phyloP scores from a whole-genome alignment of 108 stramenopile species.

The Skeletonema costatum region DNA sequence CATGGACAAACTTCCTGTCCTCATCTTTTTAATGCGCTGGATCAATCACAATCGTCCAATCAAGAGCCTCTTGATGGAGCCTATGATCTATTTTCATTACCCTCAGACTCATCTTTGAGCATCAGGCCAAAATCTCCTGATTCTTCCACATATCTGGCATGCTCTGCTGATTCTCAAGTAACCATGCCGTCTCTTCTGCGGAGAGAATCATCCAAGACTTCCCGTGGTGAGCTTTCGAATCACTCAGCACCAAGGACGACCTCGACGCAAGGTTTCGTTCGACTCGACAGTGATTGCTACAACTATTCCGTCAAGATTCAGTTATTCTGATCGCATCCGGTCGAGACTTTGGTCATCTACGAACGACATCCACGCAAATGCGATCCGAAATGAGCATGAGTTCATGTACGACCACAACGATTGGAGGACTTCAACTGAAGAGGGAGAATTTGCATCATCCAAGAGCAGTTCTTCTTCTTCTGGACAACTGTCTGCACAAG shows the following conservation, averaged over 20 bases:
- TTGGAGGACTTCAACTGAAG: slow-evolving; percentile 35
- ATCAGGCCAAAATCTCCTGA: not conserved
- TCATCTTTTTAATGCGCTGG: slow-evolving; percentile 14
- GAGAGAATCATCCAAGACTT: slow-evolving; percentile 1
- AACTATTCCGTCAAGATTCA: slow-evolving; percentile 29
- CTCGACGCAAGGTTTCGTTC: slow-evolving; percentile 40
- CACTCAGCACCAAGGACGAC: not conserved
- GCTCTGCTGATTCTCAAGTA: slow-evolving; percentile 9
- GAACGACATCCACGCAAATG: slow-evolving; percentile 30
- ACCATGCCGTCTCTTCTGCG: not conserved
- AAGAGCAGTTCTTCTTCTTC: not conserved
- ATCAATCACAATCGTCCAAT: slow-evolving; percentile 1
- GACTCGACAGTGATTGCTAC: slow-evolving; percentile 42
- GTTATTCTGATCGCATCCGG: slow-evolving; percentile 29
- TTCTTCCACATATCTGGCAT: not conserved
- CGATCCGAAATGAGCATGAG: slow-evolving; percentile 38
- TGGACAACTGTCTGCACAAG: slow-evolving; percentile 1
- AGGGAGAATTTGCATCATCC: slow-evolving; percentile 2
- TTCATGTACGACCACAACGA: slow-evolving; percentile 21
- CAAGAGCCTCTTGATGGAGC: slow-evolving; percentile 32
- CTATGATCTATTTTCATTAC: slow-evolving; percentile 39
- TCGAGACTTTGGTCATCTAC: slow-evolving; percentile 37
- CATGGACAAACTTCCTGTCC: slow-evolving; percentile 19
- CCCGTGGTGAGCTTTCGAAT: slow-evolving; percentile 11
- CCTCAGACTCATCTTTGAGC: slow-evolving; percentile 34